These are phyloP conservation scores for Raffaelea albimanens DNA, from an alignment of 2,329 filamentous ascomycete genomes.

Conservation along the genomic window DNA sequence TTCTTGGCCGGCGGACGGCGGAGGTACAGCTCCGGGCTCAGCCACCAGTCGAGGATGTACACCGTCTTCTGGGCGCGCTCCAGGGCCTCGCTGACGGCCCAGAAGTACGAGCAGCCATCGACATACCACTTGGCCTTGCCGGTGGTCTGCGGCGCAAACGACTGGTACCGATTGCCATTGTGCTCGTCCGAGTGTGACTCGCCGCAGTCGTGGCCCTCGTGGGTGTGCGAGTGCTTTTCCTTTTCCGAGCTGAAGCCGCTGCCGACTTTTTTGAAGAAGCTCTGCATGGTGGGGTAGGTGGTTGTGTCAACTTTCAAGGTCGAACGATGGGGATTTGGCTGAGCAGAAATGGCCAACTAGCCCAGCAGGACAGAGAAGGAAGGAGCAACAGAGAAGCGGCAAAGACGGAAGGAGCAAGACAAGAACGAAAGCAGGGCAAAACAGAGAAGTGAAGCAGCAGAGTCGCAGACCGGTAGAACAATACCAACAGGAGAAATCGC, in stretches of 20 bases:
- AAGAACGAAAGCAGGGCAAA: not conserved
- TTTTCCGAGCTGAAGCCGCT: conserved; percentile 27
- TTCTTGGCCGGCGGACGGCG: not conserved
- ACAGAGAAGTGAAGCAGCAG: no score
- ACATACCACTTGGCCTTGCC: conserved; percentile 83
- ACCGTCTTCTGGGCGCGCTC: conserved; percentile 67
- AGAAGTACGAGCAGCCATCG: conserved; percentile 77
- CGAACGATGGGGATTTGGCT: no score
- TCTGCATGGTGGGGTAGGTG: conserved; percentile 23
- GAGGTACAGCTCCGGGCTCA: conserved; percentile 73
- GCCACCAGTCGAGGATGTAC: conserved; percentile 86
- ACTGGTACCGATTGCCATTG: conserved; percentile 45
- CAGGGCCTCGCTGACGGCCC: conserved; percentile 70
- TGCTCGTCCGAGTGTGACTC: conserved; percentile 31
- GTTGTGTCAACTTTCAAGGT: no score
- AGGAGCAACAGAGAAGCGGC: not conserved
- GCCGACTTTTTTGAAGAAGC: conserved; percentile 35
- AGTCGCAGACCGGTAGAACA: not conserved
- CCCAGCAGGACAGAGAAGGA: not conserved
- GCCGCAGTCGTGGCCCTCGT: conserved; percentile 32
- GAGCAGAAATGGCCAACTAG: not conserved
- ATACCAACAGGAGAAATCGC: not conserved
- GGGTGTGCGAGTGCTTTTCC: conserved; percentile 35
- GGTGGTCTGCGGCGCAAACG: conserved; percentile 64
- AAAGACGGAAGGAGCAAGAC: not conserved